Evolutionary conservation across 1,284 basidiomycete species (phyloP), one percentile per base, ranked within the genome.

Genomic region (Kwoniella shivajii): DNA sequence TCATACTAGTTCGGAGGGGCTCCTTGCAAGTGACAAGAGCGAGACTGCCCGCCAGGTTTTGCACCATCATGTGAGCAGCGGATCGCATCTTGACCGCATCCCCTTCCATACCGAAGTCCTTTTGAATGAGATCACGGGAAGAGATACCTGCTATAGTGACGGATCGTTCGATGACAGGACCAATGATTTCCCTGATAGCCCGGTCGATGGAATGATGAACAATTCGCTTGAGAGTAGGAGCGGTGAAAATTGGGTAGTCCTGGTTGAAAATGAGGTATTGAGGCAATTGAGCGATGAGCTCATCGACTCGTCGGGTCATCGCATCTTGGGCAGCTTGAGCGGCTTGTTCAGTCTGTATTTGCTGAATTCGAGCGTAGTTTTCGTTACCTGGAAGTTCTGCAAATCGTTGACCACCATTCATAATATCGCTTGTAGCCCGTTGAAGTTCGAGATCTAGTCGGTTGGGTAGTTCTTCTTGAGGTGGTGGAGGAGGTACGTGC

Each of bases 111-210:
- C 91, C 93, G 69, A 96, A 99, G 78, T 99, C 96, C 79, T 99
- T 99, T 57, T 88, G 85, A 29, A 97, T 91, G 9, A 99, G 83
- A 76, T 99, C 96, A 38, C 93, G 84, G 16, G 95, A 96, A 20
- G 96, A 99, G 66, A 99, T 97, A 30, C 93, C 92, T 7, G 96
- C 96, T 66, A 99, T 99, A 2, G 96, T 99, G 41, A 98, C 96
- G n/a, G 93, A 97, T 57, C 96, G 86, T 75, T 99, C 96, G 18
- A 99, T 95, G 46, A 99, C 95, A 4, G 96, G 96, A 16, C 94
- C 82, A 65, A 99, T 95, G 65, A 99, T 98, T 86, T 99, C 96
- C 63, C 95, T 87, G 54, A 99, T 91, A 22, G 96, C 90, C 31
- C 92, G 86, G 72, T 98, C 93, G 59, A 99, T 88, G 6, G 93